Evolutionary conservation across 2,329 filamentous ascomycete genomes (phyloP).

Genomic region (Graphilbum sp.): DNA sequence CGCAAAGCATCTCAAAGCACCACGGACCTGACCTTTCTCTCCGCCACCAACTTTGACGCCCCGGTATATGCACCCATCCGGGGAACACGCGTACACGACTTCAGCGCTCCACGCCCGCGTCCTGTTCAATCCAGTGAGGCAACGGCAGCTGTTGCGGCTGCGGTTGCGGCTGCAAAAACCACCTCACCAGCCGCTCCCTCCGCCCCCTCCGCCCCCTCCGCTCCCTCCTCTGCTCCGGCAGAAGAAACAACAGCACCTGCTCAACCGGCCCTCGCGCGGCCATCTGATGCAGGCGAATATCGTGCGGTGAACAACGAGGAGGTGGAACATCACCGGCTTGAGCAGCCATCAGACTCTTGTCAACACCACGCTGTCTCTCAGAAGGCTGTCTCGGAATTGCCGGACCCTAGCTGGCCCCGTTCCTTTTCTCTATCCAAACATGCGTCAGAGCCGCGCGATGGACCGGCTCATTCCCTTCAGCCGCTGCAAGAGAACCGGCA

Average conservation of each 20-base stretch:
- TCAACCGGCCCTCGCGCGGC: too few species aligned
- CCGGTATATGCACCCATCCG: constrained; percentile 45
- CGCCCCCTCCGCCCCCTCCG: neutral
- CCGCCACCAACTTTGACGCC: constrained; percentile 24
- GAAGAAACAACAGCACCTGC: too few species aligned
- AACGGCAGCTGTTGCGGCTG: constrained; percentile 3
- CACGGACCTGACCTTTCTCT: constrained; percentile 25
- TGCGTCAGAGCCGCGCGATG: too few species aligned
- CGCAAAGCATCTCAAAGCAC: constrained; percentile 35
- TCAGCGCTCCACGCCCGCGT: constrained; percentile 41
- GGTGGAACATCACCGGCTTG: too few species aligned
- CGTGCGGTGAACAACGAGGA: too few species aligned
- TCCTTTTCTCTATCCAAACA: too few species aligned
- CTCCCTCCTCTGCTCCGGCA: too few species aligned
- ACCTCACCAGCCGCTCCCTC: neutral
- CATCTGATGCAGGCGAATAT: too few species aligned
- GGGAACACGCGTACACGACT: constrained; percentile 49
- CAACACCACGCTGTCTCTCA: too few species aligned
- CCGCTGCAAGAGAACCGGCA: constrained; percentile 8
- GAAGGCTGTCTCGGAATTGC: too few species aligned
- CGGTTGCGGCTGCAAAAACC: constrained; percentile 3
- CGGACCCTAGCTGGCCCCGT: too few species aligned
- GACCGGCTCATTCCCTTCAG: constrained; percentile 5
- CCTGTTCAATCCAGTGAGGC: constrained; percentile 19
- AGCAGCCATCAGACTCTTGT: too few species aligned